Conservation (phyloP, 768 basidiomycete species). For the Boletus rubroflammeus region DNA sequence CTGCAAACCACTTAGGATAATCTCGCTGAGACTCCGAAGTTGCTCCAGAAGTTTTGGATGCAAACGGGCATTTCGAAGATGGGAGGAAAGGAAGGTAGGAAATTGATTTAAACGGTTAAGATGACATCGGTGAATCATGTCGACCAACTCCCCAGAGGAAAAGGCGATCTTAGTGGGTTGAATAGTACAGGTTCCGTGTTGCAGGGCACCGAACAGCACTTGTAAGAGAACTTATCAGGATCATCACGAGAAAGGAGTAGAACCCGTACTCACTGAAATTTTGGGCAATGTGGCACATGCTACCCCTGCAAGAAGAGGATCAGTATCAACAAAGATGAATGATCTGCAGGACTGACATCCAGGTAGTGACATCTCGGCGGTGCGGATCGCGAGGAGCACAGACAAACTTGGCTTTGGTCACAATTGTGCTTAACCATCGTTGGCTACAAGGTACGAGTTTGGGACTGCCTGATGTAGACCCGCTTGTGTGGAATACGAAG, state of each 20-base stretch:
- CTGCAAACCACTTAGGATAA: slow-evolving; percentile 63
- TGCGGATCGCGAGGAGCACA: slow-evolving; percentile 45
- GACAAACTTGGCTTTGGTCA: slow-evolving; percentile 56
- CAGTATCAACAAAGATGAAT: slow-evolving; percentile 23
- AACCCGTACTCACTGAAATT: slow-evolving; percentile 56
- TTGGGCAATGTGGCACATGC: slow-evolving; percentile 81
- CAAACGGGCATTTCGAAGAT: slow-evolving; percentile 56
- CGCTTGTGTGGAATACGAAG: slow-evolving; percentile 78
- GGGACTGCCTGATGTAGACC: slow-evolving; percentile 80
- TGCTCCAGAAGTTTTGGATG: slow-evolving; percentile 59
- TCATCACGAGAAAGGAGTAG: slow-evolving; percentile 21
- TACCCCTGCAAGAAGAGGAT: slow-evolving; percentile 54
- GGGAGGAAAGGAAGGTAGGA: slow-evolving; percentile 59
- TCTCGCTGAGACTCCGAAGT: slow-evolving; percentile 56
- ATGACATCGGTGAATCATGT: slow-evolving; percentile 64
- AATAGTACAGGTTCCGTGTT: slow-evolving; percentile 69
- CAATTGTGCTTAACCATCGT: slow-evolving; percentile 59
- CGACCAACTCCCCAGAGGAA: slow-evolving; percentile 62
- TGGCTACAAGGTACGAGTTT: slow-evolving; percentile 73
- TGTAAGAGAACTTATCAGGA: slow-evolving; percentile 10
- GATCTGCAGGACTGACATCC: slow-evolving; percentile 54
- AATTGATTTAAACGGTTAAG: slow-evolving; percentile 79
- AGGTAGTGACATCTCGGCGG: slow-evolving; percentile 66
- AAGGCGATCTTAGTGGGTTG: slow-evolving; percentile 66
- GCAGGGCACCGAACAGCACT: slow-evolving; percentile 68